Evolutionary conservation across 2,329 filamentous ascomycete species (phyloP).

Genomic region (Alternaria sp.): DNA sequence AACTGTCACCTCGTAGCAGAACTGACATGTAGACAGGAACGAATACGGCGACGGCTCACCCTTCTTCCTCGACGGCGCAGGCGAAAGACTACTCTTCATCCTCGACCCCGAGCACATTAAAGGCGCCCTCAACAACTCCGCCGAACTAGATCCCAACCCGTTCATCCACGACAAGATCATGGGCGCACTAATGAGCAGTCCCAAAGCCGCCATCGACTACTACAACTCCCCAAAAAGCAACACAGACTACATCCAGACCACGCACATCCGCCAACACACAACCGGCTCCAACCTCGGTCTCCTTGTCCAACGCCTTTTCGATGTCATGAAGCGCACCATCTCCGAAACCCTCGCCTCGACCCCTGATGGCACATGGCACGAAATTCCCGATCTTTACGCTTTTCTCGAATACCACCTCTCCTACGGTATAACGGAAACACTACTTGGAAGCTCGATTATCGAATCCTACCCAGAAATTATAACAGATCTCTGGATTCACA

Average conservation of each 20-base stretch:
- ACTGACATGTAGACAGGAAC: constrained; percentile 6
- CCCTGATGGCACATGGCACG: constrained; percentile 4
- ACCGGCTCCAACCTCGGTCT: constrained; percentile 11
- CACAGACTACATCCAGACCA: constrained; percentile 15
- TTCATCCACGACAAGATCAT: constrained; percentile 25
- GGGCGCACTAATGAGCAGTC: constrained; percentile 22
- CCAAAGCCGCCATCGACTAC: constrained; percentile 18
- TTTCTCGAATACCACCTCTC: constrained; percentile 19
- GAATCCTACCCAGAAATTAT: constrained; percentile 12
- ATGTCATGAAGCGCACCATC: constrained; percentile 14
- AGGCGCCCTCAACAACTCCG: constrained; percentile 4
- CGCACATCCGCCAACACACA: constrained; percentile 19
- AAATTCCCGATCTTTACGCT: constrained; percentile 17
- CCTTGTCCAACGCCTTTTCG: constrained; percentile 15
- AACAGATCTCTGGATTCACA: constrained; percentile 22
- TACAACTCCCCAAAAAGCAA: constrained; percentile 14
- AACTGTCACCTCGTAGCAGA: not conserved
- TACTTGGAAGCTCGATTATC: constrained; percentile 17
- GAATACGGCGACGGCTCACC: constrained; percentile 21
- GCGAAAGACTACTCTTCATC: constrained; percentile 21
- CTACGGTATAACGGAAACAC: constrained; percentile 3
- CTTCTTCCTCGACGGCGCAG: constrained; percentile 25
- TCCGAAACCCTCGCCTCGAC: not conserved
- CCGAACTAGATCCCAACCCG: constrained; percentile 20
- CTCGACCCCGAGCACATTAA: constrained; percentile 22